phyloP scores from a whole-genome alignment of 2,329 filamentous ascomycete genomes.

The Cercospora berteroae region DNA sequence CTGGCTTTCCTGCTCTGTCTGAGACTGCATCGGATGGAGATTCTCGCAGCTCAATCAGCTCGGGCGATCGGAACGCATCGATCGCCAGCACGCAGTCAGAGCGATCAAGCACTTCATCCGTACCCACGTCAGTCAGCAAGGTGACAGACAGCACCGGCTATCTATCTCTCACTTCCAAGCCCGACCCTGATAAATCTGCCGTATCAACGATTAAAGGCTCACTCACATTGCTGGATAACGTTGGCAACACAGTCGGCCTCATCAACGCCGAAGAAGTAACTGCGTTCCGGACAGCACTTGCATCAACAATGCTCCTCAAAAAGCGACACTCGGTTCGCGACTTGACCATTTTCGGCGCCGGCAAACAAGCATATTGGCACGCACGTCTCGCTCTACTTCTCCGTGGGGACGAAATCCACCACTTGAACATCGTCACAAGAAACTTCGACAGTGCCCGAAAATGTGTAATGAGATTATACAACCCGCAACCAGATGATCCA shows the following conservation, averaged over 20 bases:
- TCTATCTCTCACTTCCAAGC: slow-evolving; percentile 30
- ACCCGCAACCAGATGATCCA: slow-evolving; percentile 40
- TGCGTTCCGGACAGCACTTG: slow-evolving; percentile 66
- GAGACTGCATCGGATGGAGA: slow-evolving; percentile 30
- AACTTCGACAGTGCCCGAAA: slow-evolving; percentile 59
- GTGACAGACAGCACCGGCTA: slow-evolving; percentile 26
- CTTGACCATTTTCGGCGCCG: slow-evolving; percentile 80
- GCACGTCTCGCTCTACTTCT: slow-evolving; percentile 78
- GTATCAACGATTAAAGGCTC: slow-evolving; percentile 54
- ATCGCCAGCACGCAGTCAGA: slow-evolving; percentile 31
- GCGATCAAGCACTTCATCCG: slow-evolving; percentile 27
- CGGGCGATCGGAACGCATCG: slow-evolving; percentile 32
- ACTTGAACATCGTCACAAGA: slow-evolving; percentile 80
- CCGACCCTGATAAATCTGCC: slow-evolving; percentile 26
- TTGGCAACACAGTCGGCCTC: slow-evolving; percentile 59
- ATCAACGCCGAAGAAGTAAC: slow-evolving; percentile 68
- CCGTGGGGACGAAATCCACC: slow-evolving; percentile 65
- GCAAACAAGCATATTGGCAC: slow-evolving; percentile 93
- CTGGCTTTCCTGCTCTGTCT: slow-evolving; percentile 26
- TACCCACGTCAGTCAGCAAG: slow-evolving; percentile 26
- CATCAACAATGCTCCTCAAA: slow-evolving; percentile 60
- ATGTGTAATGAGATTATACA: slow-evolving; percentile 56
- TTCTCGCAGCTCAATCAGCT: slow-evolving; percentile 31
- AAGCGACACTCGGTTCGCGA: slow-evolving; percentile 69
- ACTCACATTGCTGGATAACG: slow-evolving; percentile 58